Percentiles rank a stretch among this genome's conserved stretches.
phyloP scores from a whole-genome alignment of 768 basidiomycete species.

The Boletus fagicola region DNA sequence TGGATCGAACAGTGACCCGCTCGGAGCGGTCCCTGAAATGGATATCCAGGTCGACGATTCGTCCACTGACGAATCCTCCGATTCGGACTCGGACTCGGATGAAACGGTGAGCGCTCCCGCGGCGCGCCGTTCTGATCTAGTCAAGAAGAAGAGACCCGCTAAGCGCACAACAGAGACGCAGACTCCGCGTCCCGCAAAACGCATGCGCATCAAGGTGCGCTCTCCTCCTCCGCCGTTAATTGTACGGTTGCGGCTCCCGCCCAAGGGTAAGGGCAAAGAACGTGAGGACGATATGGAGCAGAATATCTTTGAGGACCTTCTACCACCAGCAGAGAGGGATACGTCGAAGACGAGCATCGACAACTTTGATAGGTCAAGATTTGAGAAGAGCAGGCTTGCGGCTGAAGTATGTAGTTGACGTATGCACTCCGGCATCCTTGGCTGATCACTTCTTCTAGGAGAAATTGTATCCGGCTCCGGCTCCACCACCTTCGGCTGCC shows the following conservation, averaged over 20 bases:
- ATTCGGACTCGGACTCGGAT: conserved; percentile 32
- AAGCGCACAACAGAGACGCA: conserved; percentile 24
- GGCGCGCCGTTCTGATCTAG: conserved; percentile 12
- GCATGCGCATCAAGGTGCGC: conserved; percentile 45
- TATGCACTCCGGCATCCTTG: not conserved
- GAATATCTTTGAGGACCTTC: conserved; percentile 83
- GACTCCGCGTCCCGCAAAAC: conserved; percentile 39
- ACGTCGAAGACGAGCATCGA: conserved; percentile 64
- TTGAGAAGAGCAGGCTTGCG: conserved; percentile 64
- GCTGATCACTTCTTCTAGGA: conserved; percentile 35
- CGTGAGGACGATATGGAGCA: conserved; percentile 59
- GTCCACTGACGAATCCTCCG: conserved; percentile 34
- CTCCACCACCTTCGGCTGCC: conserved; percentile 30
- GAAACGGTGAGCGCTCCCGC: conserved; percentile 16
- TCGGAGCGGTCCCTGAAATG: conserved; percentile 27
- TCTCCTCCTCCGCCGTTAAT: conserved; percentile 36
- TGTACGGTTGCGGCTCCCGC: conserved; percentile 55
- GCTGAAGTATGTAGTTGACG: conserved; percentile 62
- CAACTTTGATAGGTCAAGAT: conserved; percentile 60
- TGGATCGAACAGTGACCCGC: conserved; percentile 29
- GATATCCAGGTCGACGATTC: conserved; percentile 38
- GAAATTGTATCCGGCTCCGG: conserved; percentile 47
- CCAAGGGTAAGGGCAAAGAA: conserved; percentile 68
- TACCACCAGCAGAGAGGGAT: conserved; percentile 68
- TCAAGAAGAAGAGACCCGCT: conserved; percentile 32